Evolutionary conservation across 2,329 filamentous ascomycete genomes (phyloP).

Genomic region (Neonectria ditissima): DNA sequence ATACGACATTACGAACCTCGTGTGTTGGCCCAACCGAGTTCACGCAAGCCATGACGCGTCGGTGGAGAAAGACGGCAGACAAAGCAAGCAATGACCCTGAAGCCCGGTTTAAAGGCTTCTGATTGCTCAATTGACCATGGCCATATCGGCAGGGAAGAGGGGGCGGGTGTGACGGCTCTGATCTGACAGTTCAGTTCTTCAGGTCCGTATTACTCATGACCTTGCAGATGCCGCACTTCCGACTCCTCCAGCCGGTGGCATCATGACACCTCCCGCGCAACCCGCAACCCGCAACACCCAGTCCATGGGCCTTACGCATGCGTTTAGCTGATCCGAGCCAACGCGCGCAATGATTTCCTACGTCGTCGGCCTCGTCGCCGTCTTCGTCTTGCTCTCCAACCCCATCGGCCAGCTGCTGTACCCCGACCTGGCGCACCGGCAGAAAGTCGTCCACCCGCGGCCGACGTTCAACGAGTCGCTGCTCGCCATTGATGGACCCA

Average conservation of each 20-base stretch:
- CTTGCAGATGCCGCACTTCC: slow-evolving; percentile 11
- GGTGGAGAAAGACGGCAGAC: not conserved
- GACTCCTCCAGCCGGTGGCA: not conserved
- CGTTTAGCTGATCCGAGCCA: too few species aligned
- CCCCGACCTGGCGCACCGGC: slow-evolving; percentile 31
- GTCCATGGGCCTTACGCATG: too few species aligned
- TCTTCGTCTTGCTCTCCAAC: slow-evolving; percentile 58
- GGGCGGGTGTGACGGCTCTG: too few species aligned
- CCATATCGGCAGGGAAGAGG: too few species aligned
- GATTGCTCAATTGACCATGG: slow-evolving; percentile 5
- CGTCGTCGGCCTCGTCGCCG: slow-evolving; percentile 55
- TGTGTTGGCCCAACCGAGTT: not conserved
- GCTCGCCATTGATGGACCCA: slow-evolving; percentile 59
- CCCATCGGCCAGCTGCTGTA: slow-evolving; percentile 56
- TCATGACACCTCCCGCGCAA: slow-evolving; percentile 24
- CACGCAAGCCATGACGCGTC: slow-evolving; percentile 14
- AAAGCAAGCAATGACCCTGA: not conserved
- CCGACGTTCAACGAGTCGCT: slow-evolving; percentile 64
- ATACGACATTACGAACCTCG: not conserved
- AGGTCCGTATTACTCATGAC: too few species aligned
- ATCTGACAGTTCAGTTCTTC: too few species aligned
- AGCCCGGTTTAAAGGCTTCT: not conserved
- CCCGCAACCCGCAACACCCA: not conserved
- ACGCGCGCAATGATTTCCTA: slow-evolving; percentile 60
- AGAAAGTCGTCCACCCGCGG: slow-evolving; percentile 49